phyloP scores from a whole-genome alignment of 1,284 basidiomycete species.

The Boletus semigastroideus region DNA sequence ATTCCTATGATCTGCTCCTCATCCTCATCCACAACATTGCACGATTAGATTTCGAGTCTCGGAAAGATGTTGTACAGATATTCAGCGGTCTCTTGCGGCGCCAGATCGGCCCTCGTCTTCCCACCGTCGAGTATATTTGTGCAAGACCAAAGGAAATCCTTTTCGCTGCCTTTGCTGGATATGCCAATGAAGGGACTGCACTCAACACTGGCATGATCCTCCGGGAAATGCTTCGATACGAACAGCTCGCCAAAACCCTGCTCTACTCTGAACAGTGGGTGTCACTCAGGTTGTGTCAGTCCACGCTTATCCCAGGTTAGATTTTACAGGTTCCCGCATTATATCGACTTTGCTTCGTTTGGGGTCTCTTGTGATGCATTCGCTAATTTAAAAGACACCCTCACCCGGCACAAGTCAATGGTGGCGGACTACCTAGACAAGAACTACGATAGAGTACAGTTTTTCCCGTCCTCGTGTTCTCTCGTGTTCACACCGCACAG shows the following conservation, averaged over 20 bases:
- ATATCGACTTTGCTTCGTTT: constrained; percentile 97
- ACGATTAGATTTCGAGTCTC: constrained; percentile 93
- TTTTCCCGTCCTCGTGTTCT: not conserved
- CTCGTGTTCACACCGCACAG: constrained; percentile 37
- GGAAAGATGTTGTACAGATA: constrained; percentile 96
- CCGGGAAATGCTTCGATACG: constrained; percentile 95
- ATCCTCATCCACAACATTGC: constrained; percentile 83
- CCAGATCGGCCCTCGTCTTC: constrained; percentile 90
- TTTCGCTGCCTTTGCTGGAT: constrained; percentile 86
- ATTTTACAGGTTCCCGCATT: constrained; percentile 95
- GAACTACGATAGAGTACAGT: constrained; percentile 88
- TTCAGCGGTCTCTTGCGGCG: constrained; percentile 93
- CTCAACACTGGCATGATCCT: constrained; percentile 98
- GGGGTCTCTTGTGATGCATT: constrained; percentile 98
- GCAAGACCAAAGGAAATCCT: constrained; percentile 81
- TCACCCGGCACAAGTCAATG: constrained; percentile 96
- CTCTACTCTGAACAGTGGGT: constrained; percentile 91
- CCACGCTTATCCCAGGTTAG: constrained; percentile 42
- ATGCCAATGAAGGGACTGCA: constrained; percentile 92
- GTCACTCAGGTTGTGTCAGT: not conserved
- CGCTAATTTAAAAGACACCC: constrained; percentile 92
- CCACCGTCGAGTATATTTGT: constrained; percentile 94
- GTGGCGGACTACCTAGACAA: constrained; percentile 95
- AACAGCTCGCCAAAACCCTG: constrained; percentile 86
- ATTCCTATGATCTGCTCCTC: constrained; percentile 85